Evolutionary conservation across 192 early-diverging fungal species (phyloP).

Genomic region (Geranomyces michiganensis): DNA sequence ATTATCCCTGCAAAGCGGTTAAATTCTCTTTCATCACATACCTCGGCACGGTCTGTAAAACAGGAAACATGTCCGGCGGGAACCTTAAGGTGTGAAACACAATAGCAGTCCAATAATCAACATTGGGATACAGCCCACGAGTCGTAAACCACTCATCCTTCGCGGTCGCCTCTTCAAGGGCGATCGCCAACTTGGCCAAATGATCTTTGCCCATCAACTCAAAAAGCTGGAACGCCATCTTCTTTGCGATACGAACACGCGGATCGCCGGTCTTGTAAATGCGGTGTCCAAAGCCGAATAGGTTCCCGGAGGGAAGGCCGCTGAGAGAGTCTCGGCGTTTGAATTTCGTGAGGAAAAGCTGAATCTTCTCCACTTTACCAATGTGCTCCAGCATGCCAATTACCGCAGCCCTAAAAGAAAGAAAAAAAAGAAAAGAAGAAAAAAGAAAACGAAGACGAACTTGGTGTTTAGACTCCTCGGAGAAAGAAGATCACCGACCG

Average conservation of each 20-base stretch:
- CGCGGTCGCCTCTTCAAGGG: conserved; percentile 55
- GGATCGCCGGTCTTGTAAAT: conserved; percentile 69
- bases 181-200: conserved; percentile 64
- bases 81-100: conserved; percentile 54
- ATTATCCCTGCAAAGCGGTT: too few relatives aligned
- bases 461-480: neutral
- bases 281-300: conserved; percentile 68
- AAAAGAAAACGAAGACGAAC: too few relatives aligned
- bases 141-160: conserved; percentile 43
- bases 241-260: conserved; percentile 56
- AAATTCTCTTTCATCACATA: neutral
- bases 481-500: neutral
- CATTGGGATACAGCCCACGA: conserved; percentile 63
- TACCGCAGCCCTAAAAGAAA: conserved; percentile 34
- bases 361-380: conserved; percentile 60
- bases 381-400: conserved; percentile 67
- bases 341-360: conserved; percentile 58
- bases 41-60: conserved; percentile 47
- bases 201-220: conserved; percentile 57
- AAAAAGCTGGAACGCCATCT: conserved; percentile 61
- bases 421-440: conserved; percentile 6
- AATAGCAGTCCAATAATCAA: conserved; percentile 56
- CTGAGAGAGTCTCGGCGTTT: conserved; percentile 46
- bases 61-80: conserved; percentile 64
- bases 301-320: neutral